A percentile compares a stretch with the other conserved stretches of the same genome.
These are phyloP conservation scores for Dactylellina parvicollis DNA, from an alignment of 2,329 filamentous ascomycete species.

Conservation along the genomic window DNA sequence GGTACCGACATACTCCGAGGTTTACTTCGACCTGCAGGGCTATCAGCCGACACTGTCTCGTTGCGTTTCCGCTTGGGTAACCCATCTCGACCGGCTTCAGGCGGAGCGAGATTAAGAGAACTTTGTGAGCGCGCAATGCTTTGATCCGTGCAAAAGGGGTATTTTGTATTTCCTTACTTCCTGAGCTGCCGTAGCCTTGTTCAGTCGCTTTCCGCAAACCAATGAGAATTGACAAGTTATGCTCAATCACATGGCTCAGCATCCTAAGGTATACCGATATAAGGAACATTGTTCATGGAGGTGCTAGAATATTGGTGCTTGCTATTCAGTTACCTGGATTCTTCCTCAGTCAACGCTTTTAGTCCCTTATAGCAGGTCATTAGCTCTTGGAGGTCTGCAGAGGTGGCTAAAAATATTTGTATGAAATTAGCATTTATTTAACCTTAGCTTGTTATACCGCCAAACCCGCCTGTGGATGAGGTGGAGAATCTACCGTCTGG, in stretches of 20 bases:
- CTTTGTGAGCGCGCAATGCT: conserved; percentile 24
- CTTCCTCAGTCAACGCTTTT: conserved; percentile 45
- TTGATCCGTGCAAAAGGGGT: neutral
- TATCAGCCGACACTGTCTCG: conserved; percentile 56
- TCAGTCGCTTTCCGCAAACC: conserved; percentile 48
- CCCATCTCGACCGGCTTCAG: conserved; percentile 34
- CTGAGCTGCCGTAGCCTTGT: conserved; percentile 45
- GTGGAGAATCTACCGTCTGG: conserved; percentile 30
- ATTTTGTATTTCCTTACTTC: conserved; percentile 17
- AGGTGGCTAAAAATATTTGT: conserved; percentile 13
- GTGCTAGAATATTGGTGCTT: too few relatives aligned
- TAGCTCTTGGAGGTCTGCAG: conserved; percentile 40
- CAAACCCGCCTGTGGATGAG: too few relatives aligned
- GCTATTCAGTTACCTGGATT: conserved; percentile 39
- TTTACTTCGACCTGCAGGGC: conserved; percentile 55
- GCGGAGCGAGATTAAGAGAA: conserved; percentile 42
- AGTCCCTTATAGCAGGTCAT: conserved; percentile 53
- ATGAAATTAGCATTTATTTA: neutral
- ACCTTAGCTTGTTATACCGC: neutral
- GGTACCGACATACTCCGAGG: conserved; percentile 50
- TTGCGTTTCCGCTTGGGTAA: conserved; percentile 57
- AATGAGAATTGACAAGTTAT: conserved; percentile 50
- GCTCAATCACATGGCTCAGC: conserved; percentile 50
- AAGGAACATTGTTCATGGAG: too few relatives aligned
- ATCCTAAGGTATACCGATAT: conserved; percentile 26